phyloP scores from a whole-genome alignment of 306 rosid species.

The Trifolium repens region DNA sequence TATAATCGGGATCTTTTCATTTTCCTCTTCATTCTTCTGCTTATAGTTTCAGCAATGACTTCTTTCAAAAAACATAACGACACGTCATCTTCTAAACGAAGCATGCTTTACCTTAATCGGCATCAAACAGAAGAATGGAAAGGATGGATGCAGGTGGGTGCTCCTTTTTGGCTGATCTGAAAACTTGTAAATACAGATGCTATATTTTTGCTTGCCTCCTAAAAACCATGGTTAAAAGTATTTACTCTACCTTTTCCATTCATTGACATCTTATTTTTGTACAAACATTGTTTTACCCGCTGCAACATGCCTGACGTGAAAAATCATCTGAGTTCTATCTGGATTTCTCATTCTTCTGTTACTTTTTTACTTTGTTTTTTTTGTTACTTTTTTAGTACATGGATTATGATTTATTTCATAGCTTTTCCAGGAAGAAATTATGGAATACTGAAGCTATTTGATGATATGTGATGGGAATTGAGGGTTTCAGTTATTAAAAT shows the following conservation, averaged over 20 bases:
- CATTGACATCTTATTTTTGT: conserved; percentile 11
- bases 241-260: conserved; percentile 22
- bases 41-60: conserved; percentile 91
- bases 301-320: conserved; percentile 27
- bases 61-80: conserved; percentile 93
- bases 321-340: conserved; percentile 15
- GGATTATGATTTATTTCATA: conserved; percentile 35
- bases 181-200: conserved; percentile 30
- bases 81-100: conserved; percentile 78
- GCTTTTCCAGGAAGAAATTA: conserved; percentile 27
- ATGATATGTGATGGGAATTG: conserved; percentile 32
- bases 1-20: conserved; percentile 94
- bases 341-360: background rate
- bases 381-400: conserved; percentile 2
- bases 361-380: conserved; percentile 7
- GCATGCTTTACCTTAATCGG: conserved; percentile 87
- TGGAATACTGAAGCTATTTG: conserved; percentile 35
- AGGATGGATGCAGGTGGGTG: conserved; percentile 99
- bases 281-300: conserved; percentile 10
- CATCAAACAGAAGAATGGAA: conserved; percentile 99
- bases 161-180: conserved; percentile 32
- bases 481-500: conserved; percentile 36
- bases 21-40: conserved; percentile 85
- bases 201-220: conserved; percentile 27
- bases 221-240: background rate